Evolutionary conservation across 352 stramenopile genomes (phyloP), one percentile per base, ranked within the genome.

Genomic region (Peronospora farinosa): DNA sequence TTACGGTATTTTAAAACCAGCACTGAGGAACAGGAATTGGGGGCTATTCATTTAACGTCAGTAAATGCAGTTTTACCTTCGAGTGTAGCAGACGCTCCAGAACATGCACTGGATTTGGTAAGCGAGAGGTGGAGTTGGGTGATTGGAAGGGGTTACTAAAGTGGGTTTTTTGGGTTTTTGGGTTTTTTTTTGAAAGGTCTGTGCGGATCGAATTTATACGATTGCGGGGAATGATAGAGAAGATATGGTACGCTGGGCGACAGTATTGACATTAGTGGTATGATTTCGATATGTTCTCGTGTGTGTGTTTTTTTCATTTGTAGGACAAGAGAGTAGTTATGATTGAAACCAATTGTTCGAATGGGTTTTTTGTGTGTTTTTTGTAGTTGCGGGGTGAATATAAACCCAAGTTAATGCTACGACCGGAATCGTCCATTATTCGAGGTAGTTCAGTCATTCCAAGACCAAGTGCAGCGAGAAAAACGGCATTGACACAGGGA

Each of bases 201-300:
- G 84, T 51, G 84, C 84, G 0, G 84, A 94, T 55, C 74, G 84
- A 47, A 94, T 94, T 51, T 94, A 94, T 58, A 94, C 84, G 0
- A 74, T 94, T 12, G 84, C 84, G 12, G 84, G 78, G 13, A 91
- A 87, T 54, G 80, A 89, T 45, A 63, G 84, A 13, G 84, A 94
- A 49, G 84, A 94, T 57, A 92, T 94, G 81, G 84, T 94, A 38
- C 84, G 84, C 50, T 94, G 84, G 84, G 84, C 84, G 17, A 92
- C 82, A 0, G 84, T 94, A 16, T 50, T 94, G 28, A 94, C 84
- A 45, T 67, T 92, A 7, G 84, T 94, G 65, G 71, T 90, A 62
- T 45, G 72, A 35, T n/a, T n/a, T n/a, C n/a, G n/a, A n/a, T n/a
- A n/a, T 7, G 23, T 27, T 5, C 6, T 21, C 19, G n/a, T 21